Percentiles rank a stretch among this genome's conserved stretches.
Conservation (phyloP, 2,329 filamentous ascomycete species). For the Simplicillium sp. region DNA sequence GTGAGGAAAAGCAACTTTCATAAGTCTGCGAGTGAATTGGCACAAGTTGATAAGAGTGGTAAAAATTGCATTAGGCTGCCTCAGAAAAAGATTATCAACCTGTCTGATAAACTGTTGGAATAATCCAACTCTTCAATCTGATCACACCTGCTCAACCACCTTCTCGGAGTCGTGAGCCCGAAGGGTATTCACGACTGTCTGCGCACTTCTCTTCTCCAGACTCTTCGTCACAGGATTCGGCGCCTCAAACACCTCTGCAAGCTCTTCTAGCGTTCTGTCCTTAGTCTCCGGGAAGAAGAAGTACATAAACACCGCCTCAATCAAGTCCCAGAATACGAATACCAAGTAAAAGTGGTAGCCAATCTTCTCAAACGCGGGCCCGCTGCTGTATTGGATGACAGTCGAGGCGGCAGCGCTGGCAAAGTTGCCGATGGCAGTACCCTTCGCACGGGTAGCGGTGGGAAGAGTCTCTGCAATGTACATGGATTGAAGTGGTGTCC, state of each 20-base stretch:
- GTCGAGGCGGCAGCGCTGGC: conserved; percentile 25
- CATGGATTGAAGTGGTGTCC: conserved; percentile 37
- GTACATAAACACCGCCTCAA: conserved; percentile 33
- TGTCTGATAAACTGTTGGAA: no score
- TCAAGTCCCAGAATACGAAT: conserved; percentile 34
- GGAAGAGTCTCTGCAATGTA: conserved; percentile 38
- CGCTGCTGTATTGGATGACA: conserved; percentile 33
- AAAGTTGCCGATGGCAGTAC: conserved; percentile 32
- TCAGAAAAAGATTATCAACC: no score
- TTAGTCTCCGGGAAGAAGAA: conserved; percentile 41
- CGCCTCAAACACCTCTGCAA: conserved; percentile 41
- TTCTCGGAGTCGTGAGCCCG: conserved; percentile 19
- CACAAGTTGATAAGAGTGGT: no score
- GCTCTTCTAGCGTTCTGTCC: conserved; percentile 41
- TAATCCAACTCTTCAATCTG: no score
- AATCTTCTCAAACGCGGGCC: conserved; percentile 31
- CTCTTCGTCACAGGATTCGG: conserved; percentile 35
- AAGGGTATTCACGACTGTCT: conserved; percentile 32
- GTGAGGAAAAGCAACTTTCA: no score
- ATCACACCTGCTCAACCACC: not conserved
- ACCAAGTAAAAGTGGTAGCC: conserved; percentile 34
- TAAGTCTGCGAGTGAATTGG: no score
- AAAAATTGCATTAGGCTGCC: no score
- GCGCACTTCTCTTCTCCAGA: conserved; percentile 28
- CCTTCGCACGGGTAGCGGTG: conserved; percentile 34